Percentiles rank a stretch among this genome's conserved stretches.
These are phyloP conservation scores for Closterium sp. DNA, from an alignment of 139 green algal genomes.

Conservation along the genomic window DNA sequence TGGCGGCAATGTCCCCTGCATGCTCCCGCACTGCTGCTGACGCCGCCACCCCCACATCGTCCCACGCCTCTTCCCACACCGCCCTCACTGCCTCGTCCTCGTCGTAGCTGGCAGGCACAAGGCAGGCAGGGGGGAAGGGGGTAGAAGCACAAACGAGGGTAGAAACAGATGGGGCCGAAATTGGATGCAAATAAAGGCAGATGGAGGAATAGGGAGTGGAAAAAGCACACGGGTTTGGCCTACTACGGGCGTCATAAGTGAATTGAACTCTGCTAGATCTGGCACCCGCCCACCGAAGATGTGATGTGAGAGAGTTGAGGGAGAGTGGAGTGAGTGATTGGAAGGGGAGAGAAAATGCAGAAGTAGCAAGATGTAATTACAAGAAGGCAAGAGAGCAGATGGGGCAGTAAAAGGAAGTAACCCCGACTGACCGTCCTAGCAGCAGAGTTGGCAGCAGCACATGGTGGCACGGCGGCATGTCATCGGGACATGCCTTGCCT, in stretches of 20 bases:
- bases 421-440: constrained; percentile 21
- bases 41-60: constrained; percentile 3
- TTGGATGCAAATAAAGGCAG: not conserved
- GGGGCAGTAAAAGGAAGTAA: not conserved
- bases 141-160: too few relatives aligned
- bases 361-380: too few relatives aligned
- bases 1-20: constrained; percentile 10
- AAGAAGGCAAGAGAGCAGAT: too few relatives aligned
- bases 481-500: not conserved
- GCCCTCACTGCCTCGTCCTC: constrained; percentile 8
- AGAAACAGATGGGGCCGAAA: not conserved
- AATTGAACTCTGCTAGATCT: too few relatives aligned
- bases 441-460: constrained; percentile 42
- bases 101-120: constrained; percentile 5
- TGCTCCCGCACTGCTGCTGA: constrained; percentile 25
- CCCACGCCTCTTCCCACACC: constrained; percentile 26
- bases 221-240: too few relatives aligned
- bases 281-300: too few relatives aligned
- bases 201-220: too few relatives aligned
- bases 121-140: not conserved
- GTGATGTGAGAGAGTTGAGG: too few relatives aligned
- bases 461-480: not conserved
- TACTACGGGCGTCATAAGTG: too few relatives aligned
- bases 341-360: not conserved
- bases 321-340: too few relatives aligned